These are phyloP conservation scores for Gossypium gossypioides DNA, from an alignment of 441 rosid species.

Conservation along the genomic window DNA sequence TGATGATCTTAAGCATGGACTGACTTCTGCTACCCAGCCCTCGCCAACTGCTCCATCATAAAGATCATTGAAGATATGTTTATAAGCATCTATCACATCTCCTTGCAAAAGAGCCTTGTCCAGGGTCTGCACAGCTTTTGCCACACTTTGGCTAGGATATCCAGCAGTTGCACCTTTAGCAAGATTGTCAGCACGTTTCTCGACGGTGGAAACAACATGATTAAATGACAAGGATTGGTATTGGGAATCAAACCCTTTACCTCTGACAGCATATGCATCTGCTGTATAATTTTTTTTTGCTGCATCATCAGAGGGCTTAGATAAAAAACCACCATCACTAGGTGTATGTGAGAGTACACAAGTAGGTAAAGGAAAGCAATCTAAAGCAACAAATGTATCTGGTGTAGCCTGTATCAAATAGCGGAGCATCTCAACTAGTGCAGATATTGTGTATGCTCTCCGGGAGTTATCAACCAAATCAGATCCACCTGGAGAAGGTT, in stretches of 20 bases:
- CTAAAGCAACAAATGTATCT: constrained; percentile 88
- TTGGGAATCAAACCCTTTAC: constrained; percentile 60
- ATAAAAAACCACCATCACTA: constrained; percentile 57
- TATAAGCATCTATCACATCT: constrained; percentile 60
- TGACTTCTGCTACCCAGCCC: constrained; percentile 79
- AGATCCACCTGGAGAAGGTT: constrained; percentile 88
- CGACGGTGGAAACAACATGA: constrained; percentile 60
- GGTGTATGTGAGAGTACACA: constrained; percentile 58
- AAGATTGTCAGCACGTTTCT: constrained; percentile 70
- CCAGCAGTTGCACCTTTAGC: constrained; percentile 68
- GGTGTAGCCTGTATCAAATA: constrained; percentile 89
- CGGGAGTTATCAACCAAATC: constrained; percentile 93
- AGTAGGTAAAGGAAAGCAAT: constrained; percentile 89
- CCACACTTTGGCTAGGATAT: constrained; percentile 55
- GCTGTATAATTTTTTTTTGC: constrained; percentile 49
- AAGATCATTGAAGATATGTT: constrained; percentile 68
- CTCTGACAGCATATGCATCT: constrained; percentile 48
- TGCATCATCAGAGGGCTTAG: constrained; percentile 59
- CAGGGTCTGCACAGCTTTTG: constrained; percentile 84
- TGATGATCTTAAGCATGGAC: constrained; percentile 74
- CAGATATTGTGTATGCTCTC: constrained; percentile 82
- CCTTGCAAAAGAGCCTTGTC: constrained; percentile 79
- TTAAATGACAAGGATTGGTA: constrained; percentile 71
- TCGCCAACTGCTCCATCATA: constrained; percentile 67
- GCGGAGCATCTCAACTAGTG: constrained; percentile 83